Conservation (phyloP, 345 rosid species). For the Ricinus communis region DNA sequence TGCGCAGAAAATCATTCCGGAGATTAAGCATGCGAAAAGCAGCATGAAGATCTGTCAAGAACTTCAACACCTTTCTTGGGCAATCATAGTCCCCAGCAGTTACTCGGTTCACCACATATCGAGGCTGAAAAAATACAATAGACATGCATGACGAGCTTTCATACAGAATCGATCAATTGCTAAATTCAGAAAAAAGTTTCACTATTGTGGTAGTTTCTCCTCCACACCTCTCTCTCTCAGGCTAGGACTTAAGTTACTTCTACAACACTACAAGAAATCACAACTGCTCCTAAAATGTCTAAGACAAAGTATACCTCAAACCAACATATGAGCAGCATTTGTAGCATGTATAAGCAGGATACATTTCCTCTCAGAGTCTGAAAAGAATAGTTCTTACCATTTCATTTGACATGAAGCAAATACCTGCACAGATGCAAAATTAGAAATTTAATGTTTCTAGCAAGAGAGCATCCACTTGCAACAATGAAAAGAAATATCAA, state of each 20-base stretch:
- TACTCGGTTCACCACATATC: conserved; percentile 88
- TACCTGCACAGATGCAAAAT: conserved; percentile 48
- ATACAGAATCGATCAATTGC: background rate
- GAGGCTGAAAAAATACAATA: conserved; percentile 51
- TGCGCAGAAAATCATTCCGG: conserved; percentile 93
- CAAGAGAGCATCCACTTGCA: background rate
- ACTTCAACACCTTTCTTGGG: conserved; percentile 79
- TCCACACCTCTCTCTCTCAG: background rate
- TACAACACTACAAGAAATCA: background rate
- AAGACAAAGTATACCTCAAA: background rate
- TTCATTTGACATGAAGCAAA: conserved; percentile 94
- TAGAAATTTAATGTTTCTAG: background rate
- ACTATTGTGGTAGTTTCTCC: background rate
- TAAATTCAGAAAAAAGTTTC: background rate
- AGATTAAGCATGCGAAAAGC: conserved; percentile 94
- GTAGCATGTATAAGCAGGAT: background rate
- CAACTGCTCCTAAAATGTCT: conserved; percentile 12
- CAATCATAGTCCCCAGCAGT: conserved; percentile 90
- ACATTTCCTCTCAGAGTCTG: background rate
- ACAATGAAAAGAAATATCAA: background rate
- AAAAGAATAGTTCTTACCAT: conserved; percentile 52
- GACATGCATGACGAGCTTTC: background rate
- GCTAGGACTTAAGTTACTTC: background rate
- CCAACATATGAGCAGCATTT: background rate
- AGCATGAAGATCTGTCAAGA: conserved; percentile 85